phyloP scores from a whole-genome alignment of 305 asterid genomes.

The Fraxinus velutina region DNA sequence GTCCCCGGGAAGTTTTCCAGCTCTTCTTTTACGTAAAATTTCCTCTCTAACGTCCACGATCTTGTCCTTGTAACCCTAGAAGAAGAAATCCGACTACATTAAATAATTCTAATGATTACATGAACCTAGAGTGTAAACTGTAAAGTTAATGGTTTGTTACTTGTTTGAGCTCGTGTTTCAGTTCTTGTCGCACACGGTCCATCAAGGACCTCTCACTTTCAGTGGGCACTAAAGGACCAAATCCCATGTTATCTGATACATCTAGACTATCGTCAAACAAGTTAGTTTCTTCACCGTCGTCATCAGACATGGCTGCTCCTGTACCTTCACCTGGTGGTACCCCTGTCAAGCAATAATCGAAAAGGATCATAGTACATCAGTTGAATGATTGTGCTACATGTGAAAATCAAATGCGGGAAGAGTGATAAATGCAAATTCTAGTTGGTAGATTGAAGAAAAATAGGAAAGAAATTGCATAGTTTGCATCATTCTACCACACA shows the following conservation, averaged over 20 bases:
- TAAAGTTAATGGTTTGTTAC: constrained; percentile 27
- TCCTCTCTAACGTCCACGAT: constrained; percentile 64
- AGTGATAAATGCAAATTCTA: neutral
- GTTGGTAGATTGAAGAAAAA: neutral
- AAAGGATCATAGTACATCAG: neutral
- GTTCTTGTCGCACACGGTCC: constrained; percentile 89
- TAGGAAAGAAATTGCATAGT: neutral
- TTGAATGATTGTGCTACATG: neutral
- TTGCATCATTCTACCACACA: neutral
- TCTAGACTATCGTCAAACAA: constrained; percentile 75
- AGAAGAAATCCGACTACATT: constrained; percentile 9
- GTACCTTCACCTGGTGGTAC: constrained; percentile 93
- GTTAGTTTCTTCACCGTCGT: constrained; percentile 75
- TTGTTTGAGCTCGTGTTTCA: constrained; percentile 93
- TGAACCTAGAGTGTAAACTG: neutral
- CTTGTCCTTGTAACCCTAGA: constrained; percentile 62
- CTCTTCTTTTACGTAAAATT: constrained; percentile 60
- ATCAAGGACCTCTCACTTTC: constrained; percentile 88
- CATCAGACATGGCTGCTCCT: constrained; percentile 96
- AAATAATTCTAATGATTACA: neutral
- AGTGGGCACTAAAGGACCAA: constrained; percentile 85
- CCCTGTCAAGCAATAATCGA: constrained; percentile 37
- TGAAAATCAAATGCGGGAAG: neutral
- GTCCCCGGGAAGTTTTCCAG: constrained; percentile 62
- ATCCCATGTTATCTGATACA: constrained; percentile 76